Evolutionary conservation across 2,329 filamentous ascomycete genomes (phyloP), one percentile per base, ranked within the genome.

Genomic region (Colletotrichum siamense): DNA sequence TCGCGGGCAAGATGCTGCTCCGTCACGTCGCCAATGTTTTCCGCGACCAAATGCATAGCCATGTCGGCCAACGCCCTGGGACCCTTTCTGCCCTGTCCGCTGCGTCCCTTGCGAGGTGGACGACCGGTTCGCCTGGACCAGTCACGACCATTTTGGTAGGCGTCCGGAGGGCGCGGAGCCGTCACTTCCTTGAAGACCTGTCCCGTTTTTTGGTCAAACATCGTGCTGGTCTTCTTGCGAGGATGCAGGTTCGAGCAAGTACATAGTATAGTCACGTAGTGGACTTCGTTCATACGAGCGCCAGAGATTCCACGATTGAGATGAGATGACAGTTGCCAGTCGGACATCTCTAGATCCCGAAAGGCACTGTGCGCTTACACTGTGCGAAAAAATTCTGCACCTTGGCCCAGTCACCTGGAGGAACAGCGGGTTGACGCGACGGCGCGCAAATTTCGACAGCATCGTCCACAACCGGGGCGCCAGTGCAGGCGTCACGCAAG

Each of bases 41-140:
- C 80, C 2, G 83, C 84, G 18, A 86, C 76, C n/a, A 85, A 79
- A 36, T 82, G 82, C 55, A 84, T 83, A n/a, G 82, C 79, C 81
- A 86, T 86, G 44, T 86, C 85, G 22, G 84, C 80, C 30, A 88
- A 79, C 39, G 84, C 82, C 6, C 85, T 82, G 10, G 84, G 81
- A 0, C 86, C 86, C 10, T 79, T 82, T 34, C 69, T 73, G 36
- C 81, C 81, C 26, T 61, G 61, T 22, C 68, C 75, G 18, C 71
- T 79, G 78, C 61, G 81, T 75, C 65, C 72, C 81, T 57, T 82
- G 78, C 28, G 79, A 36, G 28, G 80, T 16, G 63, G 76, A 49
- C 57, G 81, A 75, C 82, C 81, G 5, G 80, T 84, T 24, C 80
- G 80, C 26, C 78, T 78, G 32, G 84, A 84, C 86, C 86, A 87